Conservation (phyloP, 1,139 yeast species). For the Schizosaccharomyces versatilis region DNA sequence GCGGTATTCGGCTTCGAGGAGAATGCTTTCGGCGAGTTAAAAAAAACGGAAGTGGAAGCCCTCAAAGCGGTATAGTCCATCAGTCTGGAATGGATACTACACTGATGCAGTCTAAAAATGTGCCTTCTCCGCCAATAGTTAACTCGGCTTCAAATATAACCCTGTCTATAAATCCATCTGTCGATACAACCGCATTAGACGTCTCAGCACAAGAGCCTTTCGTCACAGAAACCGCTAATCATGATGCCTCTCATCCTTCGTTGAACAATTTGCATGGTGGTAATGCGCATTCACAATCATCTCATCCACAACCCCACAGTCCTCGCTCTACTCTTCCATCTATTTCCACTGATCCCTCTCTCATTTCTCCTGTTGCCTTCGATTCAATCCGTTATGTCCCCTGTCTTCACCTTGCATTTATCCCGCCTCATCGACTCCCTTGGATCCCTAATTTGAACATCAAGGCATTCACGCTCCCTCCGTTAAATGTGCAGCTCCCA, state of each 20-base stretch:
- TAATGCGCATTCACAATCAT: too few relatives aligned
- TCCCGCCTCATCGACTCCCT: not conserved
- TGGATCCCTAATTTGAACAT: constrained; percentile 6
- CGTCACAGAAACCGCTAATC: not conserved
- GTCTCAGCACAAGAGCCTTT: too few relatives aligned
- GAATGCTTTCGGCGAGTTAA: not conserved
- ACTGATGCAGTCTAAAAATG: not conserved
- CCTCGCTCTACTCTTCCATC: not conserved
- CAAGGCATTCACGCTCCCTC: constrained; percentile 2
- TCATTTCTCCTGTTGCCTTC: not conserved
- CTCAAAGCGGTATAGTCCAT: not conserved
- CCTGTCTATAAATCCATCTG: not conserved
- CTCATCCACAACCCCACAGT: not conserved
- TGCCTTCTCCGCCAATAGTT: not conserved
- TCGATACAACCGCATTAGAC: too few relatives aligned
- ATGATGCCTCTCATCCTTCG: not conserved
- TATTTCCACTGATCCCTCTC: not conserved
- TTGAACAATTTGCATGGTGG: too few relatives aligned
- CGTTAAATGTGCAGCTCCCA: not conserved
- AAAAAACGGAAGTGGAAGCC: not conserved
- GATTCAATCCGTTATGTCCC: not conserved
- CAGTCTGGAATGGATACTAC: not conserved
- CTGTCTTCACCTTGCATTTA: not conserved
- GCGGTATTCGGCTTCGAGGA: constrained; percentile 41
- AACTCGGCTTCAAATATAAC: not conserved